phyloP scores from a whole-genome alignment of 2,329 filamentous ascomycete species.

The Fusarium piperis region DNA sequence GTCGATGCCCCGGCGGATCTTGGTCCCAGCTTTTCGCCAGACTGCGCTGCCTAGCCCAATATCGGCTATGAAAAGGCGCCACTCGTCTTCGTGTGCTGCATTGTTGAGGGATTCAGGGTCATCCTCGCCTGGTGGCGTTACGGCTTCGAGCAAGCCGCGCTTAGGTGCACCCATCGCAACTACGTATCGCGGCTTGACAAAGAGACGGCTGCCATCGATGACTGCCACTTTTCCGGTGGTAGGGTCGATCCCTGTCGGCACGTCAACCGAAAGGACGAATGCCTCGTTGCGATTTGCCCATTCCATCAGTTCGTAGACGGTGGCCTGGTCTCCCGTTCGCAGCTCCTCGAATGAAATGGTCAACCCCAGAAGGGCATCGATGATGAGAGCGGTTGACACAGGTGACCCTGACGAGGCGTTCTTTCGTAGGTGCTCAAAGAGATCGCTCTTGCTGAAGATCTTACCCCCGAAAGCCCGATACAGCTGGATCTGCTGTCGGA shows the following conservation, averaged over 20 bases:
- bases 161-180: conserved; percentile 89
- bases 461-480: conserved; percentile 85
- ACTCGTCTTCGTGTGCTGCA: conserved; percentile 64
- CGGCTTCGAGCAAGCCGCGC: conserved; percentile 80
- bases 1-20: conserved; percentile 83
- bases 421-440: conserved; percentile 68
- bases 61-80: conserved; percentile 87
- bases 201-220: conserved; percentile 80
- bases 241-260: conserved; percentile 88
- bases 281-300: conserved; percentile 92
- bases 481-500: conserved; percentile 83
- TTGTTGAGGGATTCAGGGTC: conserved; percentile 44
- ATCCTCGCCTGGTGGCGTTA: conserved; percentile 63
- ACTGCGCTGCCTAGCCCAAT: conserved; percentile 85
- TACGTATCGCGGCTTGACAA: conserved; percentile 83
- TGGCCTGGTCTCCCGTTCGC: conserved; percentile 81
- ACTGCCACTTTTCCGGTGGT: conserved; percentile 73
- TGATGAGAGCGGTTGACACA: conserved; percentile 76
- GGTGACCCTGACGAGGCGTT: conserved; percentile 53
- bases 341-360: conserved; percentile 91
- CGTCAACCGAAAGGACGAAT: conserved; percentile 85
- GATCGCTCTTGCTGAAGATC: conserved; percentile 69
- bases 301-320: conserved; percentile 88
- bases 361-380: conserved; percentile 88
- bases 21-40: conserved; percentile 85